Conservation (phyloP, 1,284 basidiomycete species). For the Cutaneotrichosporon cavernicola region DNA sequence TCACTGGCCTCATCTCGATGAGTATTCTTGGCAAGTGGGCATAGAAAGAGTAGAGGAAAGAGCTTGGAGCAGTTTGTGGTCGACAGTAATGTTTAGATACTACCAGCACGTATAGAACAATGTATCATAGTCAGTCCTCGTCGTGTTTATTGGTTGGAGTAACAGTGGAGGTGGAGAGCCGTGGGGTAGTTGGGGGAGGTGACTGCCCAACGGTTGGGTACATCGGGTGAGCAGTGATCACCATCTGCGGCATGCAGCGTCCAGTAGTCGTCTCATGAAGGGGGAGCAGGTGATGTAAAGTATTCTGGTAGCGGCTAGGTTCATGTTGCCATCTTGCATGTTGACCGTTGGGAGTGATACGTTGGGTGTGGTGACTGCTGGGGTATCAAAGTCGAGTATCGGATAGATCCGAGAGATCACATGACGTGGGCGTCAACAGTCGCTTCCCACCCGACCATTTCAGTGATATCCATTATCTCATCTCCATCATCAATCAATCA, state of each 20-base stretch:
- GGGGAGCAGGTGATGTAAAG: too few relatives aligned
- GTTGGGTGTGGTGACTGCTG: too few relatives aligned
- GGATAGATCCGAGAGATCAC: not conserved
- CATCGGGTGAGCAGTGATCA: too few relatives aligned
- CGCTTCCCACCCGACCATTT: not conserved
- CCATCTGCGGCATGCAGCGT: too few relatives aligned
- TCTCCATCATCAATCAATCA: not conserved
- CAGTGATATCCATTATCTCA: not conserved
- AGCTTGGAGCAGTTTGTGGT: not conserved
- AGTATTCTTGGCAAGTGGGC: conserved; percentile 52
- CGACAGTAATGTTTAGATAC: not conserved
- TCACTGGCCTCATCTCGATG: conserved; percentile 43
- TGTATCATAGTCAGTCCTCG: not conserved
- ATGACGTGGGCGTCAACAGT: not conserved
- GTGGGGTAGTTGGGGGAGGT: not conserved
- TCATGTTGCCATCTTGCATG: too few relatives aligned
- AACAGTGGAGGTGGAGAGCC: too few relatives aligned
- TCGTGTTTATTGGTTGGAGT: too few relatives aligned
- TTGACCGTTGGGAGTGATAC: too few relatives aligned
- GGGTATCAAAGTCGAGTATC: not conserved
- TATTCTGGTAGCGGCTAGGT: too few relatives aligned
- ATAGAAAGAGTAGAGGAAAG: too few relatives aligned
- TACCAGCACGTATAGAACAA: not conserved
- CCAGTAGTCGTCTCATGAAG: too few relatives aligned
- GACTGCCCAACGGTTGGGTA: not conserved